These are phyloP conservation scores for Physcia stellaris DNA, from an alignment of 495 filamentous ascomycete species.

Conservation along the genomic window DNA sequence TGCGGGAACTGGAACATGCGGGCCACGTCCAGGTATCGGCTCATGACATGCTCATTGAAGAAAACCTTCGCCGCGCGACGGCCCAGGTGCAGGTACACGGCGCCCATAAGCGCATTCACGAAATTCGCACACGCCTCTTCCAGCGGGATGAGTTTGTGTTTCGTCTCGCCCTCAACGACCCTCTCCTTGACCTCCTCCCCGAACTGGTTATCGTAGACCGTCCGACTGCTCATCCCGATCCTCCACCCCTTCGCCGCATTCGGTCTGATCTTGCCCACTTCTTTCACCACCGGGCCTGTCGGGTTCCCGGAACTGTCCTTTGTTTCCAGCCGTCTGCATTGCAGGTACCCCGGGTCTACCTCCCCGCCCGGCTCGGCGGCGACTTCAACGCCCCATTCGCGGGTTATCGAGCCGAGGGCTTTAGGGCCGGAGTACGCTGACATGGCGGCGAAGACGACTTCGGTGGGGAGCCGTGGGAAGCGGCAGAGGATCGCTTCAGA, in stretches of 20 bases:
- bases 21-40: slow-evolving; percentile 60
- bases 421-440: slow-evolving; percentile 64
- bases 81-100: slow-evolving; percentile 69
- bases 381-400: slow-evolving; percentile 80
- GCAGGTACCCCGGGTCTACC: slow-evolving; percentile 87
- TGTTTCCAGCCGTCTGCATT: slow-evolving; percentile 52
- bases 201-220: slow-evolving; percentile 69
- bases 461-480: slow-evolving; percentile 80
- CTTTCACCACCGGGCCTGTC: slow-evolving; percentile 18
- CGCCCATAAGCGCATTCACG: slow-evolving; percentile 67
- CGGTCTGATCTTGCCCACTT: slow-evolving; percentile 14
- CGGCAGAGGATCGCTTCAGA: slow-evolving; percentile 73
- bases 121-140: slow-evolving; percentile 48
- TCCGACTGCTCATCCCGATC: slow-evolving; percentile 52
- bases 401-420: slow-evolving; percentile 52
- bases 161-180: slow-evolving; percentile 10
- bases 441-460: slow-evolving; percentile 69
- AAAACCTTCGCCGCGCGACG: slow-evolving; percentile 60
- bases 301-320: slow-evolving; percentile 23
- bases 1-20: slow-evolving; percentile 69
- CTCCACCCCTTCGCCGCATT: slow-evolving; percentile 34
- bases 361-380: slow-evolving; percentile 75
- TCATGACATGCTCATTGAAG: slow-evolving; percentile 67
- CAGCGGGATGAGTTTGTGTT: slow-evolving; percentile 24
- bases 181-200: slow-evolving; percentile 41